Evolutionary conservation across 352 stramenopile genomes (phyloP).

Genomic region (Pythium phragmiticola): DNA sequence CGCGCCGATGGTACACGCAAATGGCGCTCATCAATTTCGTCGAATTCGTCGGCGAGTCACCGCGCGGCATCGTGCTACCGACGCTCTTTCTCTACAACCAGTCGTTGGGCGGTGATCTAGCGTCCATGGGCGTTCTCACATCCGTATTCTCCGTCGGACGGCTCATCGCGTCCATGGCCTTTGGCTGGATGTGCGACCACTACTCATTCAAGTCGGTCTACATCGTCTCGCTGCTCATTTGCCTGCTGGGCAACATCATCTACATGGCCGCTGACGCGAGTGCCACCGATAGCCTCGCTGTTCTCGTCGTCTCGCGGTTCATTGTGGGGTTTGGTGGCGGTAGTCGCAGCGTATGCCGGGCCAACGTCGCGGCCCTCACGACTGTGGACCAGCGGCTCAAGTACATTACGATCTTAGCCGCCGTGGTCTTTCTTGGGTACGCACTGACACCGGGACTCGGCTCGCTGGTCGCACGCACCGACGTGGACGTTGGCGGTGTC

Average conservation of each 20-base stretch:
- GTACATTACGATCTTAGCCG: conserved; percentile 71
- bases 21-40: conserved; percentile 85
- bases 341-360: conserved; percentile 74
- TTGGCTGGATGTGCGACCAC: conserved; percentile 82
- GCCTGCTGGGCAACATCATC: conserved; percentile 68
- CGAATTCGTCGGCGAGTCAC: conserved; percentile 77
- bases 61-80: conserved; percentile 44
- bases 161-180: conserved; percentile 76
- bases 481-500: conserved; percentile 52
- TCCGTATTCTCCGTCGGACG: conserved; percentile 49
- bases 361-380: conserved; percentile 68
- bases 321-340: conserved; percentile 75
- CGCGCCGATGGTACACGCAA: conserved; percentile 60
- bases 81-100: conserved; percentile 86
- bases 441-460: conserved; percentile 46
- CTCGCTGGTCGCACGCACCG: conserved; percentile 53
- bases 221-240: conserved; percentile 67
- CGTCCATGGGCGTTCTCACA: conserved; percentile 79
- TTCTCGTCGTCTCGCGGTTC: conserved; percentile 61
- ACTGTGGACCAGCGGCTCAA: conserved; percentile 68
- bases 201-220: conserved; percentile 83
- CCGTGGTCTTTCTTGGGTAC: conserved; percentile 76
- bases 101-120: conserved; percentile 70
- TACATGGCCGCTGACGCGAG: conserved; percentile 66
- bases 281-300: conserved; percentile 46